Conservation (phyloP, 495 filamentous ascomycete species). For the Tuber umbilicatum region DNA sequence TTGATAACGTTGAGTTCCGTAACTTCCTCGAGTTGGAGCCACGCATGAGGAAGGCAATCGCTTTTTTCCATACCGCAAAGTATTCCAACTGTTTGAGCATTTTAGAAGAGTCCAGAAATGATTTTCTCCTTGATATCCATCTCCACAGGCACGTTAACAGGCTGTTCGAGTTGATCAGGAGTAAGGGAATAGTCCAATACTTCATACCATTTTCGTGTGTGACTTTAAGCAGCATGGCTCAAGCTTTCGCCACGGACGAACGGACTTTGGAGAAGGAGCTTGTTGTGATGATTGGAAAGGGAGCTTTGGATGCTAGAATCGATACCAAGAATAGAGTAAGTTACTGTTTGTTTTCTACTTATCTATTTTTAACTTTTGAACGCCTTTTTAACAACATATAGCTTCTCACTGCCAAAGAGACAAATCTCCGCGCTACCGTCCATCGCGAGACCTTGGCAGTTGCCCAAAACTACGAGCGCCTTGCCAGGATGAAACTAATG, state of each 20-base stretch:
- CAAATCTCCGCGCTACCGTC: slow-evolving; percentile 58
- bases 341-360: background rate
- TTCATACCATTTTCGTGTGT: slow-evolving; percentile 73
- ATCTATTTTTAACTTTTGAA: background rate
- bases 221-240: slow-evolving; percentile 61
- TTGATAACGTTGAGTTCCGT: slow-evolving; percentile 74
- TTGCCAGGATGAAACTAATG: slow-evolving; percentile 65
- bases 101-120: slow-evolving; percentile 69
- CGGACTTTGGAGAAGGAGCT: slow-evolving; percentile 51
- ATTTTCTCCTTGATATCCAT: slow-evolving; percentile 86
- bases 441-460: slow-evolving; percentile 60
- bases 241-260: slow-evolving; percentile 48
- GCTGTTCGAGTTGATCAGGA: slow-evolving; percentile 67
- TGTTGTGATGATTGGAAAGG: slow-evolving; percentile 63
- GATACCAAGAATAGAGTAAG: slow-evolving; percentile 70
- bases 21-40: slow-evolving; percentile 87
- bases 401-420: slow-evolving; percentile 63
- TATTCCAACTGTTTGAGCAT: slow-evolving; percentile 77
- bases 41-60: slow-evolving; percentile 83
- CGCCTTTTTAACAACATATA: slow-evolving; percentile 40
- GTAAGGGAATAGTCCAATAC: slow-evolving; percentile 89
- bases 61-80: slow-evolving; percentile 77
- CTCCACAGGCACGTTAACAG: slow-evolving; percentile 66
- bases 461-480: slow-evolving; percentile 63
- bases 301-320: slow-evolving; percentile 69